These are phyloP conservation scores for Pleurotus platypus DNA, from an alignment of 768 basidiomycete genomes.

Conservation along the genomic window DNA sequence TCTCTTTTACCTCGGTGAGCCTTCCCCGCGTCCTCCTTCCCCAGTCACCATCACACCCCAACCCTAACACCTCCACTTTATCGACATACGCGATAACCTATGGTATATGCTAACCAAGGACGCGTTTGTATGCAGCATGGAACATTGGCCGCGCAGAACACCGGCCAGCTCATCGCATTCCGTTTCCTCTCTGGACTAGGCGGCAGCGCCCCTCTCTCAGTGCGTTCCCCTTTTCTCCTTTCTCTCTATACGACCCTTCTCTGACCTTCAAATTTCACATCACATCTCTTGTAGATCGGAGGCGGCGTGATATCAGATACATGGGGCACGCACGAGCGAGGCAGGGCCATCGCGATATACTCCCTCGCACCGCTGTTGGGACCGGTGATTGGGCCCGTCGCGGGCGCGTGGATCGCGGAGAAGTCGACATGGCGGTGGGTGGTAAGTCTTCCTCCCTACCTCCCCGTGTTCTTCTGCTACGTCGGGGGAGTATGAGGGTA, in stretches of 20 bases:
- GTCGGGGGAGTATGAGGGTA: too few species aligned
- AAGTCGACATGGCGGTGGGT: conserved; percentile 73
- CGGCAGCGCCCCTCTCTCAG: conserved; percentile 65
- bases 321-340: conserved; percentile 61
- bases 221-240: conserved; percentile 42
- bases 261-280: too few species aligned
- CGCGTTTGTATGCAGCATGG: conserved; percentile 36
- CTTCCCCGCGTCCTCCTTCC: too few species aligned
- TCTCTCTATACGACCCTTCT: conserved; percentile 26
- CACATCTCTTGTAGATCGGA: conserved; percentile 36
- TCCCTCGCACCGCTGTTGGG: conserved; percentile 65
- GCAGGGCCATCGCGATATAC: conserved; percentile 60
- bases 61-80: too few species aligned
- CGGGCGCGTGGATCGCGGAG: conserved; percentile 64
- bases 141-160: conserved; percentile 57
- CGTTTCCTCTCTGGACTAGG: conserved; percentile 70
- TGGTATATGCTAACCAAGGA: background rate
- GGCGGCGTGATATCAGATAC: conserved; percentile 56
- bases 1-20: conserved; percentile 60
- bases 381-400: conserved; percentile 59
- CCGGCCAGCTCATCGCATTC: conserved; percentile 59
- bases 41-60: too few species aligned
- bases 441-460: conserved; percentile 27
- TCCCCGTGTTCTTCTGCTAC: background rate
- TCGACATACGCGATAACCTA: background rate